Percentiles rank a stretch among this genome's conserved stretches.
Evolutionary conservation across 2,329 filamentous ascomycete genomes (phyloP).

Genomic region (Stromatinia cepivora): DNA sequence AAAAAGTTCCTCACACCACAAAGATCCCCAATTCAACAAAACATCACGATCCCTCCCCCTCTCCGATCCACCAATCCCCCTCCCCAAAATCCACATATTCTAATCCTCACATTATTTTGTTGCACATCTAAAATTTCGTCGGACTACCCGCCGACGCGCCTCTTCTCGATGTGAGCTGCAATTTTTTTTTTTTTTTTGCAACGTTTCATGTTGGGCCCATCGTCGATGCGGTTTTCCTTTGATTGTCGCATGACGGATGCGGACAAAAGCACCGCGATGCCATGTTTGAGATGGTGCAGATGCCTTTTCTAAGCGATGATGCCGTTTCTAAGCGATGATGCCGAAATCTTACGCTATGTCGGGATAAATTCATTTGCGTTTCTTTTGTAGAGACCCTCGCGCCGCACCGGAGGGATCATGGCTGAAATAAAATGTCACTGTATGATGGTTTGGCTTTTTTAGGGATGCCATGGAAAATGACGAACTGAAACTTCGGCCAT

Average conservation of each 20-base stretch:
- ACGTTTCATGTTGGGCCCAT: background rate
- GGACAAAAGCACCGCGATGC: conserved; percentile 3
- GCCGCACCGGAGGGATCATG: background rate
- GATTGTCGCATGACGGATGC: background rate
- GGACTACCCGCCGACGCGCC: background rate
- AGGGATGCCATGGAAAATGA: background rate
- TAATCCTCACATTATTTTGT: background rate
- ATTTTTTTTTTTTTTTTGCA: background rate
- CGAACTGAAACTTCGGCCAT: background rate
- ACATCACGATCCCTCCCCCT: background rate
- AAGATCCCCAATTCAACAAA: no score
- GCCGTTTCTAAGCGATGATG: background rate
- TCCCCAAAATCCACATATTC: no score
- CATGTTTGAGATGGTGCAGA: background rate
- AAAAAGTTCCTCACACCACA: background rate
- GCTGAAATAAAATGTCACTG: background rate
- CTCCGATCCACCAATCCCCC: background rate
- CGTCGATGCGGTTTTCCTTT: background rate
- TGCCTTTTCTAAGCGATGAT: background rate
- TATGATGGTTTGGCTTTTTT: background rate
- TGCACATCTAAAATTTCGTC: conserved; percentile 4
- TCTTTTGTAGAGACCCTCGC: background rate
- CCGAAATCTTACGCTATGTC: background rate
- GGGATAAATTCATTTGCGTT: background rate
- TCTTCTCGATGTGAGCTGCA: background rate